Percentiles rank a stretch among this genome's conserved stretches.
Evolutionary conservation across 768 basidiomycete genomes (phyloP).

Genomic region (Xerocomus potaroensis): DNA sequence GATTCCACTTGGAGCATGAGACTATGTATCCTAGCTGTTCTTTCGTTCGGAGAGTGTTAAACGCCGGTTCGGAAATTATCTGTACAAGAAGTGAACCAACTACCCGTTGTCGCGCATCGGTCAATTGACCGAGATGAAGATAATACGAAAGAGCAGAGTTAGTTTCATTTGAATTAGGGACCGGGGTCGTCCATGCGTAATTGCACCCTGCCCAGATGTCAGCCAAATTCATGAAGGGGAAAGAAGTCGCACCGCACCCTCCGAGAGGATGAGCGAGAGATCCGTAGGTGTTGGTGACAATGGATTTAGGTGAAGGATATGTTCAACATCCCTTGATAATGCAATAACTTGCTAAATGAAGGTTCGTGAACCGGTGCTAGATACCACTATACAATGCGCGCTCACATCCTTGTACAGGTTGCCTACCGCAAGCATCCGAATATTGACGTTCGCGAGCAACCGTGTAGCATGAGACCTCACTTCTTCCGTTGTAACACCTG

Average conservation of each 20-base stretch:
- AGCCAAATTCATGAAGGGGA: constrained; percentile 1
- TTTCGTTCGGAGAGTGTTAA: constrained; percentile 86
- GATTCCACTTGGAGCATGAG: constrained; percentile 49
- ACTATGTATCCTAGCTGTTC: constrained; percentile 97
- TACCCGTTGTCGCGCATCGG: constrained; percentile 62
- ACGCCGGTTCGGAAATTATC: constrained; percentile 87
- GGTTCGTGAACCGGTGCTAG: neutral
- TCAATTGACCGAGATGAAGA: constrained; percentile 67
- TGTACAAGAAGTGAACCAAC: constrained; percentile 70
- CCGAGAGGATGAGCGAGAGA: constrained; percentile 59
- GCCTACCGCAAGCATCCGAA: constrained; percentile 74
- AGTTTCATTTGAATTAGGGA: constrained; percentile 80
- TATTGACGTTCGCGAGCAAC: constrained; percentile 59
- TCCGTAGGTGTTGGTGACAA: constrained; percentile 38
- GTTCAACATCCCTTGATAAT: constrained; percentile 69
- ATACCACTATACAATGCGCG: neutral
- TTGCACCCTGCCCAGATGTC: constrained; percentile 54
- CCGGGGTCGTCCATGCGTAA: constrained; percentile 55
- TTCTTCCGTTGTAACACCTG: constrained; percentile 71
- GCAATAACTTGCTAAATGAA: constrained; percentile 64
- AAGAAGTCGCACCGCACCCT: constrained; percentile 48
- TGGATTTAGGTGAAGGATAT: constrained; percentile 51
- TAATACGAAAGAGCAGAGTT: constrained; percentile 89
- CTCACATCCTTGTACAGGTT: constrained; percentile 82
- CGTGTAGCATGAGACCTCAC: constrained; percentile 56